Evolutionary conservation across 129 eudicot species (phyloP), one percentile per base, ranked within the genome.

Genomic region (Scalesia atractyloides): DNA sequence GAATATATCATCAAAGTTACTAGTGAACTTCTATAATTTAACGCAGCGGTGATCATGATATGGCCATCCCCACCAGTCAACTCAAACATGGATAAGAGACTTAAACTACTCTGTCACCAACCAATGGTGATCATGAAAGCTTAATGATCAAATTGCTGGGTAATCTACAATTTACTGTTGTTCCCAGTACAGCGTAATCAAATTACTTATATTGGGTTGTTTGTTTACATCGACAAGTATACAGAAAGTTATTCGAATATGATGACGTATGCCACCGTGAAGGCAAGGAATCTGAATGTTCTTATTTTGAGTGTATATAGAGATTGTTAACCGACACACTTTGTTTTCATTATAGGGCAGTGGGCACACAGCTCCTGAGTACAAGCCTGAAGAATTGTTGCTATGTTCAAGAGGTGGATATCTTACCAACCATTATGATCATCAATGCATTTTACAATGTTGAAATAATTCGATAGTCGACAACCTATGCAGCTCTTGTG

Each of bases 211-310:
- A 11, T 46, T 47, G 18, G 0, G 13, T 14, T 14, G 17, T 12
- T 9, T 17, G 5, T 70, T 13, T 41, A 17, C 17, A 30, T 58
- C 2, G 4, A 50, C 69, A 71, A 84, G 89, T 37, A 82, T 76
- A 70, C 91, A 0, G 74, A 86, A 73, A 75, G 73, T 41, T 85
- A 85, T 37, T 68, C 87, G 6, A 88, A 85, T 66, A 43, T 20
- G 70, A 88, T 88, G 91, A 85, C 88, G 17, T 85, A 34, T 57
- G 85, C 91, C 5, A 88, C 91, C 0, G 80, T 88, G 36, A 88
- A 88, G 95, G 95, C 66, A 72, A 82, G 86, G 3, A 72, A 56
- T 48, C 9, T 17, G 10, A 46, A 11, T 54, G 2, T 68, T 9
- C n/a, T 47, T 5, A 24, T 16, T 34, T 52, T 2, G 19, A 11